A percentile compares a stretch with the other conserved stretches of the same genome.
Conservation (phyloP, 2,329 filamentous ascomycete species). For the Cytospora schulzeri region DNA sequence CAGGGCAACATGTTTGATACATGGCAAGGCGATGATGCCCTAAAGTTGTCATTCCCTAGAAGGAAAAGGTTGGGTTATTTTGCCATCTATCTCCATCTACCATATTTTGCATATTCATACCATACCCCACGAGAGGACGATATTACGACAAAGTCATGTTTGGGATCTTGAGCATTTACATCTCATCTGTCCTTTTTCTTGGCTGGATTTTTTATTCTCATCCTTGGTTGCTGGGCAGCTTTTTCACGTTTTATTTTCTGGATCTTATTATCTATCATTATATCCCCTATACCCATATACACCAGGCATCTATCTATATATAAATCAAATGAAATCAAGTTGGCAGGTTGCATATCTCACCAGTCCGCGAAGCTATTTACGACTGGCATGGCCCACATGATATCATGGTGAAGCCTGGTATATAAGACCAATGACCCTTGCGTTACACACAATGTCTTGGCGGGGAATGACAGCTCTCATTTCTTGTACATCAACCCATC, state of each 20-base stretch:
- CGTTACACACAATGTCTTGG: neutral
- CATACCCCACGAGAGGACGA: slow-evolving; percentile 14
- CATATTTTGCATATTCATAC: slow-evolving; percentile 1
- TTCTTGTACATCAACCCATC: neutral
- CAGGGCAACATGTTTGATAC: neutral
- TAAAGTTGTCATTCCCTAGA: neutral
- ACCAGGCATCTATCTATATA: slow-evolving; percentile 16
- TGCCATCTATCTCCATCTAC: neutral
- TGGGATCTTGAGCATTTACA: slow-evolving; percentile 2
- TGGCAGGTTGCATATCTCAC: neutral
- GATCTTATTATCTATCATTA: neutral
- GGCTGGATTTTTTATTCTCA: slow-evolving; percentile 2
- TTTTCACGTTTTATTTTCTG: neutral
- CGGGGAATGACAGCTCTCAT: neutral
- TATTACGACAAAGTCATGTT: slow-evolving; percentile 11
- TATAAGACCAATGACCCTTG: neutral
- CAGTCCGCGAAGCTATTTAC: neutral
- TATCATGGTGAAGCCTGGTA: neutral
- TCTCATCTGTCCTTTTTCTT: neutral
- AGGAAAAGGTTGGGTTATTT: neutral
- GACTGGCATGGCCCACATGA: neutral
- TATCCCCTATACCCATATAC: slow-evolving; percentile 17
- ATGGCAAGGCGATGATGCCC: neutral
- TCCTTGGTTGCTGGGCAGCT: neutral
- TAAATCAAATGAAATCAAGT: neutral